phyloP scores from a whole-genome alignment of 352 stramenopile genomes.

The Phytophthora citrophthora region DNA sequence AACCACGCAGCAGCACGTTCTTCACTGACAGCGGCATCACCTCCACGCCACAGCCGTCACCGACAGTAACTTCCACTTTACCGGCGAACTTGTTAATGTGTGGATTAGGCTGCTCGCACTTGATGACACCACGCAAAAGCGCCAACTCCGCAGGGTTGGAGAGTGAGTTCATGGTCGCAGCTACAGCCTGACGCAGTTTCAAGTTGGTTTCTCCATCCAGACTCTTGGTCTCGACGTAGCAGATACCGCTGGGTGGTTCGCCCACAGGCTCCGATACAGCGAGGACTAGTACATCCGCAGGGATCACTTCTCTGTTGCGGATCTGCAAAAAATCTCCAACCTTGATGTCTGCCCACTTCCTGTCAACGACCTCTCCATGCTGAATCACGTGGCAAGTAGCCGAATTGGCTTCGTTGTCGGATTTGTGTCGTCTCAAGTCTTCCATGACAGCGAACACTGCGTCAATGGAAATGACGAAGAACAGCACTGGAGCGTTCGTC shows the following conservation, averaged over 20 bases:
- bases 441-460: conserved; percentile 91
- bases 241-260: conserved; percentile 77
- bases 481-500: conserved; percentile 79
- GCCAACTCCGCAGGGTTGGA: conserved; percentile 60
- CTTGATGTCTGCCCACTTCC: conserved; percentile 81
- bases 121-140: conserved; percentile 62
- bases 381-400: conserved; percentile 72
- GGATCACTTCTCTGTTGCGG: conserved; percentile 84
- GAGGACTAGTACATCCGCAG: conserved; percentile 86
- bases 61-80: conserved; percentile 78
- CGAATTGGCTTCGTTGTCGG: conserved; percentile 86
- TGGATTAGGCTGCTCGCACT: conserved; percentile 82
- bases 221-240: conserved; percentile 92
- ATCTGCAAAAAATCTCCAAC: conserved; percentile 87
- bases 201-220: conserved; percentile 94
- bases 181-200: conserved; percentile 85
- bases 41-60: conserved; percentile 68
- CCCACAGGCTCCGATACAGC: conserved; percentile 72
- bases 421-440: conserved; percentile 76
- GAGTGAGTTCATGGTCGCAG: conserved; percentile 69
- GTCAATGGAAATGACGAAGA: conserved; percentile 92
- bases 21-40: conserved; percentile 83
- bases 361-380: conserved; percentile 75
- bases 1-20: conserved; percentile 91
- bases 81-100: conserved; percentile 91